Evolutionary conservation across 2,329 filamentous ascomycete genomes (phyloP).

Genomic region (Monosporascus sp.): DNA sequence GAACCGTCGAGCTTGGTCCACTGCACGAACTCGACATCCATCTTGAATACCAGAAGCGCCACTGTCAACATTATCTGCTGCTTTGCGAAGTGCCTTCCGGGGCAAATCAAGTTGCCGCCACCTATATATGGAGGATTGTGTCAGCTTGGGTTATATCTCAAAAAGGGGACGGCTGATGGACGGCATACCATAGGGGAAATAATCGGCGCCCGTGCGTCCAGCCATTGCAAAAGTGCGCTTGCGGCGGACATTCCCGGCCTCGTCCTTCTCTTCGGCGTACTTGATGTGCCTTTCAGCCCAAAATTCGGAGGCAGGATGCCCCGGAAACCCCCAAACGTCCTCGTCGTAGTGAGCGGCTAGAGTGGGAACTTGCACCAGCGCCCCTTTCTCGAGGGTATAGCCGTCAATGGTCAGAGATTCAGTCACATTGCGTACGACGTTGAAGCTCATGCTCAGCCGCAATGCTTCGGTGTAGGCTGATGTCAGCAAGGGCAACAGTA

Average conservation of each 20-base stretch:
- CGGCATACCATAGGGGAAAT: slow-evolving; percentile 11
- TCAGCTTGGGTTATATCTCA: too few species aligned
- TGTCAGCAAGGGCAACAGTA: slow-evolving; percentile 13
- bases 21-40: slow-evolving; percentile 26
- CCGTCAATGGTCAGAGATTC: slow-evolving; percentile 8
- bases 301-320: slow-evolving; percentile 9
- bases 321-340: slow-evolving; percentile 8
- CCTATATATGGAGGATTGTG: too few species aligned
- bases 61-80: slow-evolving; percentile 31
- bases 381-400: slow-evolving; percentile 6
- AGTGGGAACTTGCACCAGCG: slow-evolving; percentile 12
- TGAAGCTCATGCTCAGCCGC: slow-evolving; percentile 16
- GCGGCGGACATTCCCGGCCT: not conserved
- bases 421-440: slow-evolving; percentile 9
- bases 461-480: slow-evolving; percentile 17
- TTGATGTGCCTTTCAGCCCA: slow-evolving; percentile 7
- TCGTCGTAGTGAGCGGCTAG: slow-evolving; percentile 11
- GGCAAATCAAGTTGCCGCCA: slow-evolving; percentile 31
- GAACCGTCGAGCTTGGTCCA: slow-evolving; percentile 9
- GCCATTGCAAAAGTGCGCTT: not conserved
- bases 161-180: too few species aligned
- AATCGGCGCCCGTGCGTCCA: slow-evolving; percentile 1
- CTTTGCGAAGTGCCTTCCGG: slow-evolving; percentile 36
- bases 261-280: not conserved
- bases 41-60: slow-evolving; percentile 24